These are phyloP conservation scores for Retiboletus flavoniger DNA, from an alignment of 1,284 basidiomycete species.

Conservation along the genomic window DNA sequence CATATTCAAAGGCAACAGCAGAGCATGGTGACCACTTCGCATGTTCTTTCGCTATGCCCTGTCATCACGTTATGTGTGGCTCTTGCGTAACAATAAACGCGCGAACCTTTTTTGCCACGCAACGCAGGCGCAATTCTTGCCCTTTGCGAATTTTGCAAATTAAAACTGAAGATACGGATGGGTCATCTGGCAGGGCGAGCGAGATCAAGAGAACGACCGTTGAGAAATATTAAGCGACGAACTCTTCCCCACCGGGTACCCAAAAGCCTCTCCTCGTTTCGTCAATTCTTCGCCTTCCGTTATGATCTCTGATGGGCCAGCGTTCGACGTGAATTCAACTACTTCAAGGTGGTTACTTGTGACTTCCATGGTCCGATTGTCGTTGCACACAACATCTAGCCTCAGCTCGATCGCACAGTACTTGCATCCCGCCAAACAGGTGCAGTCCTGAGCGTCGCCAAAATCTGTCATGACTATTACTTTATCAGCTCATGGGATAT, in stretches of 20 bases:
- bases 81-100: slow-evolving; percentile 1
- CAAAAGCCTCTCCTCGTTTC: slow-evolving; percentile 76
- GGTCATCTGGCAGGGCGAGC: slow-evolving; percentile 48
- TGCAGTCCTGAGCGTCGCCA: slow-evolving; percentile 67
- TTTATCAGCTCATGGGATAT: not conserved
- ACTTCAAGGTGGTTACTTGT: slow-evolving; percentile 79
- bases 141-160: slow-evolving; percentile 93
- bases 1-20: slow-evolving; percentile 96
- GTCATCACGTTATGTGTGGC: slow-evolving; percentile 4
- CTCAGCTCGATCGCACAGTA: slow-evolving; percentile 78
- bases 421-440: slow-evolving; percentile 74
- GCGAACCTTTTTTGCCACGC: slow-evolving; percentile 88
- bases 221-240: slow-evolving; percentile 24
- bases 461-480: slow-evolving; percentile 9
- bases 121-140: slow-evolving; percentile 85
- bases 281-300: slow-evolving; percentile 67
- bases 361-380: slow-evolving; percentile 72
- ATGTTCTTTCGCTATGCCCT: slow-evolving; percentile 98
- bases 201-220: not conserved
- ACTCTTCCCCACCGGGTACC: slow-evolving; percentile 87
- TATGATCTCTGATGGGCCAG: slow-evolving; percentile 33
- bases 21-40: slow-evolving; percentile 99
- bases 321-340: slow-evolving; percentile 41
- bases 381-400: slow-evolving; percentile 72
- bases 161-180: slow-evolving; percentile 67